Evolutionary conservation across 108 stramenopile genomes (phyloP).

Genomic region (Skeletonema menzelii): DNA sequence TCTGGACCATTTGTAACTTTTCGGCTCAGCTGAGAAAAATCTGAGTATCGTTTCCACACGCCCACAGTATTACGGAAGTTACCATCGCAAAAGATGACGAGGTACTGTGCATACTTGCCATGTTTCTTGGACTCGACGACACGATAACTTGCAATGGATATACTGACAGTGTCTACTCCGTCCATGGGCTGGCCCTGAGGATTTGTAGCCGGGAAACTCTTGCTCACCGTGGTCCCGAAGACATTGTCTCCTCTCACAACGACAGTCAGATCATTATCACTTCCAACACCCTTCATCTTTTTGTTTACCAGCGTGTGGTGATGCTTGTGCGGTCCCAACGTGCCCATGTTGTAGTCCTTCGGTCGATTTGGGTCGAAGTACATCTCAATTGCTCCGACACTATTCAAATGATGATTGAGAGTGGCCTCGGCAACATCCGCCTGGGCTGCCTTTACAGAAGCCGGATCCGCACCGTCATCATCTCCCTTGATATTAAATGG

Average conservation of each 20-base stretch:
- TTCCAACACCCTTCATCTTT: slow-evolving; percentile 47
- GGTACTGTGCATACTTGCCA: slow-evolving; percentile 85
- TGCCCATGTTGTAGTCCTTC: slow-evolving; percentile 45
- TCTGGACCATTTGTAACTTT: slow-evolving; percentile 74
- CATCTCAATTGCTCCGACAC: slow-evolving; percentile 46
- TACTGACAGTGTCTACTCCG: slow-evolving; percentile 79
- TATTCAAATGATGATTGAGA: slow-evolving; percentile 52
- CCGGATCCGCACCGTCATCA: slow-evolving; percentile 42
- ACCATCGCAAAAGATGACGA: slow-evolving; percentile 84
- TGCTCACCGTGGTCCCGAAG: slow-evolving; percentile 89
- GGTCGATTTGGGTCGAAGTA: slow-evolving; percentile 49
- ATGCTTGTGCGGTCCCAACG: slow-evolving; percentile 46
- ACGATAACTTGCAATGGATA: slow-evolving; percentile 86
- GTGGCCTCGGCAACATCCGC: slow-evolving; percentile 69
- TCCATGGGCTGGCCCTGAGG: slow-evolving; percentile 53
- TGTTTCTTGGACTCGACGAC: slow-evolving; percentile 85
- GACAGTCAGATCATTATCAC: slow-evolving; percentile 64
- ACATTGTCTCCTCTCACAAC: slow-evolving; percentile 78
- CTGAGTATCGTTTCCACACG: slow-evolving; percentile 89
- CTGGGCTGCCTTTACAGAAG: slow-evolving; percentile 43
- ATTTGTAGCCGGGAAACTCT: slow-evolving; percentile 65
- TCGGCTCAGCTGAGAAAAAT: slow-evolving; percentile 76
- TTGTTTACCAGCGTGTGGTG: slow-evolving; percentile 53
- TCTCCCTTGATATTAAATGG: slow-evolving; percentile 47
- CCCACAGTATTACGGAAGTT: slow-evolving; percentile 85